These are phyloP conservation scores for Prosopis cineraria DNA, from an alignment of 306 rosid species.

Conservation along the genomic window DNA sequence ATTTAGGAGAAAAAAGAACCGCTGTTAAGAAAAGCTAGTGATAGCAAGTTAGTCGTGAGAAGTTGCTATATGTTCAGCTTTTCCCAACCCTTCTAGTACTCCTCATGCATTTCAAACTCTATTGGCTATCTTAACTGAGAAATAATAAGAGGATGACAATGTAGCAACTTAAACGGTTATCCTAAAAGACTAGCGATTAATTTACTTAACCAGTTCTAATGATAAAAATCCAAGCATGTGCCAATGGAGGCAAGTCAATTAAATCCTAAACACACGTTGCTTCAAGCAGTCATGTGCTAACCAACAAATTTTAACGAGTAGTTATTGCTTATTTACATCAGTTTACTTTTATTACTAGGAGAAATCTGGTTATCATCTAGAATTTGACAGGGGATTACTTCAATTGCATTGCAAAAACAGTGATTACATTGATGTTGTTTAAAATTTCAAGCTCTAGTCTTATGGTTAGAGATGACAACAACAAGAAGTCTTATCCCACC, in stretches of 20 bases:
- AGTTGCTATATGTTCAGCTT: too few species aligned
- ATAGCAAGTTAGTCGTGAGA: too few species aligned
- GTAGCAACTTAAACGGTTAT: neutral
- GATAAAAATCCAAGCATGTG: neutral
- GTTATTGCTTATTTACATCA: neutral
- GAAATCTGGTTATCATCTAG: neutral
- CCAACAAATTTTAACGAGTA: neutral
- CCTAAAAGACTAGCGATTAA: neutral
- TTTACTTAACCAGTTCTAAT: neutral
- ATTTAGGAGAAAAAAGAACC: neutral
- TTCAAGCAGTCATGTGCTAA: neutral
- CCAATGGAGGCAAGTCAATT: neutral
- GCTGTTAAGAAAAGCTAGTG: too few species aligned
- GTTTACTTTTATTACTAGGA: neutral
- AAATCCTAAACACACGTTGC: neutral
- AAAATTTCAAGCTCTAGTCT: conserved; percentile 11
- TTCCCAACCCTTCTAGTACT: too few species aligned
- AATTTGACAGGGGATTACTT: neutral
- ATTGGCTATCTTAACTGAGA: too few species aligned
- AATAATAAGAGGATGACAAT: neutral
- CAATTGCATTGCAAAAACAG: neutral
- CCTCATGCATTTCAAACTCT: too few species aligned
- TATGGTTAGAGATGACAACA: neutral
- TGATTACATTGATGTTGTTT: neutral
- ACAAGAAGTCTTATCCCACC: too few species aligned